Evolutionary conservation across 2,329 filamentous ascomycete species (phyloP), one percentile per base, ranked within the genome.

Genomic region (Emmonsiellopsis sp.): DNA sequence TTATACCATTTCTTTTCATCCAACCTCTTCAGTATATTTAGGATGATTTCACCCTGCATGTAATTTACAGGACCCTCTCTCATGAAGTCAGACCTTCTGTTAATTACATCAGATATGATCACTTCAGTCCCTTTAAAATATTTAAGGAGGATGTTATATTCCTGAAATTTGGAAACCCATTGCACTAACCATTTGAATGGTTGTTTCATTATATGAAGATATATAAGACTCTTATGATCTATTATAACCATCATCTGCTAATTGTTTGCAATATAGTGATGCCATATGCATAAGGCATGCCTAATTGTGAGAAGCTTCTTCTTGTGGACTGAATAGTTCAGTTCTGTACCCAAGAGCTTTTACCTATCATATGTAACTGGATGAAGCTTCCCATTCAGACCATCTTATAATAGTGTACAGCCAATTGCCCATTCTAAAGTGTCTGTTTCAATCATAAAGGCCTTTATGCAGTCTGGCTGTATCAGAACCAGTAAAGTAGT

Each of bases 1-100:
- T 40, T 1, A 11, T 40, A 11, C 1, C 15, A 40, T 40, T 40
- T 6, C 1, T 1, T 40, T 40, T 40, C 2, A 40, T 40, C 4
- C 6, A 40, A 11, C 2, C 3, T 1, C 15, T 40, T 3, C 2
- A 40, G 3, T 2, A 1, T 2, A 5, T 11, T 11, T 5, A 40
- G 15, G 4, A 15, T 1, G 1, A 40, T 11, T 5, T 11, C 10
- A 3, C 3, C 15, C 6, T 11, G 3, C 3, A 1, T 1, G 3
- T 3, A 3, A 1, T 40, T 15, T 11, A 15, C 6, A 11, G 15
- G 4, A 40, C 15, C 15, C 10, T 40, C 3, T 15, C 15, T 1
- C 15, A 40, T 40, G 3, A 40, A 40, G 37, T 40, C 1, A 11
- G 37, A 6, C 3, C 3, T 11, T 3, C 1, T 3, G 6, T 5